Percentiles rank a stretch among this genome's conserved stretches.
Conservation (phyloP, 2,329 filamentous ascomycete genomes). For the Teratosphaeriaceae sp. region DNA sequence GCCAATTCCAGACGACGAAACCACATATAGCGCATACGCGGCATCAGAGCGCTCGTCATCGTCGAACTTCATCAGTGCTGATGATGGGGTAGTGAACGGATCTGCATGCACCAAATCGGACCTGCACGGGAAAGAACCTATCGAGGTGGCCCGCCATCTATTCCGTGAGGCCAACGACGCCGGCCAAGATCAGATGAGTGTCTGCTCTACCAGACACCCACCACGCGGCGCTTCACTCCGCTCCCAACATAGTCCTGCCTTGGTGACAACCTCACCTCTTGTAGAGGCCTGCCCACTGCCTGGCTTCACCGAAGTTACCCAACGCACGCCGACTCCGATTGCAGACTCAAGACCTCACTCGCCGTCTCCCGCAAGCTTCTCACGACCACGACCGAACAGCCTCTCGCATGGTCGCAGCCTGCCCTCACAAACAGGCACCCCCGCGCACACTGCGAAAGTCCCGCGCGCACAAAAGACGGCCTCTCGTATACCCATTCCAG, state of each 20-base stretch:
- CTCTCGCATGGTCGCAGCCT: neutral
- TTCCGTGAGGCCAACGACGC: too few species aligned
- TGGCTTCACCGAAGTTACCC: neutral
- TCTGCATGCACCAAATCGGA: neutral
- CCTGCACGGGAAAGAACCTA: too few species aligned
- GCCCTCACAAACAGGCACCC: constrained; percentile 1
- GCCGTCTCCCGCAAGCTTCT: constrained; percentile 23
- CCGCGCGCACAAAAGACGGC: constrained; percentile 14
- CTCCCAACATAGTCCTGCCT: neutral
- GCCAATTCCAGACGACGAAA: neutral
- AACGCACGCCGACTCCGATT: too few species aligned
- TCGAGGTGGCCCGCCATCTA: too few species aligned
- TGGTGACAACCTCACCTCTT: neutral
- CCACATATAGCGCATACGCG: neutral
- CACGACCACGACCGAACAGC: constrained; percentile 16
- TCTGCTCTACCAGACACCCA: neutral
- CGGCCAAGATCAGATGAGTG: too few species aligned
- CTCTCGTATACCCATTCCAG: constrained; percentile 24
- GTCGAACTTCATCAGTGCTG: neutral
- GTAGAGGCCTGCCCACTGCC: neutral
- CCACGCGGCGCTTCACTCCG: neutral
- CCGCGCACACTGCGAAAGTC: neutral
- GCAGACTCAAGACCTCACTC: constrained; percentile 15
- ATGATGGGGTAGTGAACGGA: constrained; percentile 1
- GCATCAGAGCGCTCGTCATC: neutral